phyloP scores from a whole-genome alignment of 1,284 basidiomycete species.

The Trichosporon sp. region DNA sequence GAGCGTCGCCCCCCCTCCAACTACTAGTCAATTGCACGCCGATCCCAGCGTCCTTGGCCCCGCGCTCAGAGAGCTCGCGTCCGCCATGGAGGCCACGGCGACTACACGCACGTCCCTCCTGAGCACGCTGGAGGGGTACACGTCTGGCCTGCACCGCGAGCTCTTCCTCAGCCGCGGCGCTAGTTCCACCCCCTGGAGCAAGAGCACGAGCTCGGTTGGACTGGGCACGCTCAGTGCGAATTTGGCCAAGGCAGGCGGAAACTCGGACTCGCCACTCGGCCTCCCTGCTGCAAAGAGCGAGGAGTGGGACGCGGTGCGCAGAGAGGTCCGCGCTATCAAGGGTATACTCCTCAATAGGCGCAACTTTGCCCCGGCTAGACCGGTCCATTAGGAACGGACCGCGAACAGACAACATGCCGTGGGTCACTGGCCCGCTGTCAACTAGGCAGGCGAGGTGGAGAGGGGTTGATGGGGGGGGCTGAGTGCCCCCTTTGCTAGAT shows the following conservation, averaged over 20 bases:
- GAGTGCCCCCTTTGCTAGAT: too few relatives aligned
- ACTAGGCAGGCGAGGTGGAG: too few relatives aligned
- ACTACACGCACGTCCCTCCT: conserved; percentile 45
- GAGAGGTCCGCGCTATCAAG: conserved; percentile 46
- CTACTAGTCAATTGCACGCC: conserved; percentile 9
- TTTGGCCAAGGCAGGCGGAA: conserved; percentile 23
- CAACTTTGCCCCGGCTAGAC: conserved; percentile 21
- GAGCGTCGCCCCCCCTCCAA: not conserved
- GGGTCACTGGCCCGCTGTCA: too few relatives aligned
- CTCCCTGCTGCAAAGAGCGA: conserved; percentile 23
- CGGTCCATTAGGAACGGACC: not conserved
- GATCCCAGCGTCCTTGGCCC: conserved; percentile 16
- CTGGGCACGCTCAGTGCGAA: conserved; percentile 32
- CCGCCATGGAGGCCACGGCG: conserved; percentile 33
- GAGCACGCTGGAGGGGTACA: conserved; percentile 42
- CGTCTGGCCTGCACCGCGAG: conserved; percentile 38
- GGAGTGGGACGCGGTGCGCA: conserved; percentile 44
- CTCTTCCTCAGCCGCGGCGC: conserved; percentile 24
- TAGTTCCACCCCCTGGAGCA: conserved; percentile 6
- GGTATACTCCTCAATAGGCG: conserved; percentile 45
- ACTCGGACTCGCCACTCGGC: conserved; percentile 6
- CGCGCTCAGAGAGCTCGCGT: conserved; percentile 24
- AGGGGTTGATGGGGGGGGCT: too few relatives aligned
- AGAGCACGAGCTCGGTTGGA: conserved; percentile 19
- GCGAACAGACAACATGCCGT: too few relatives aligned